These are phyloP conservation scores for Monosporascus sp. DNA, from an alignment of 2,329 filamentous ascomycete genomes.

Conservation along the genomic window DNA sequence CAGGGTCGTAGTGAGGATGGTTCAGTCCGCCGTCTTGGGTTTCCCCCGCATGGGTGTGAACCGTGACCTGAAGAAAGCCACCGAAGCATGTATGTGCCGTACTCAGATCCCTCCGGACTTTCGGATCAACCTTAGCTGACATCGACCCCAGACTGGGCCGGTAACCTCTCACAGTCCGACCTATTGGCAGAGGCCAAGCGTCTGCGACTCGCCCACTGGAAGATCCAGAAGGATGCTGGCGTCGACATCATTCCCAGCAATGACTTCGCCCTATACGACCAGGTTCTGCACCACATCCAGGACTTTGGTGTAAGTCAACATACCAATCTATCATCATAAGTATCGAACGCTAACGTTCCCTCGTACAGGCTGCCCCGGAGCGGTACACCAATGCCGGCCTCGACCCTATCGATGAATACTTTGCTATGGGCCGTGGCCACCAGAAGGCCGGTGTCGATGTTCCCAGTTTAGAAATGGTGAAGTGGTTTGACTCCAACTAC, in stretches of 20 bases:
- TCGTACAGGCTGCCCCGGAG: slow-evolving; percentile 74
- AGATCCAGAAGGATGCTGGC: slow-evolving; percentile 98
- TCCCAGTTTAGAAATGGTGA: slow-evolving; percentile 96
- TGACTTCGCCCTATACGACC: slow-evolving; percentile 98
- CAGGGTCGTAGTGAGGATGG: slow-evolving; percentile 45
- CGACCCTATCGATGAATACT: slow-evolving; percentile 90
- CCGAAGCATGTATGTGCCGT: slow-evolving; percentile 69
- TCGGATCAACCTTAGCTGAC: slow-evolving; percentile 10
- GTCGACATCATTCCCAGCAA: slow-evolving; percentile 98
- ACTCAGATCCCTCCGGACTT: slow-evolving; percentile 2
- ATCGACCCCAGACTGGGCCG: slow-evolving; percentile 63
- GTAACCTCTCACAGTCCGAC: slow-evolving; percentile 87
- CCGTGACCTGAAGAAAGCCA: slow-evolving; percentile 99
- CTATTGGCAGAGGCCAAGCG: slow-evolving; percentile 94
- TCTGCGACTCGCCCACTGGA: slow-evolving; percentile 95
- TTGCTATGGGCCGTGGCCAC: slow-evolving; percentile 98
- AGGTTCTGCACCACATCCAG: slow-evolving; percentile 96
- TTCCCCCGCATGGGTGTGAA: slow-evolving; percentile 98
- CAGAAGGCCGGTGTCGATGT: slow-evolving; percentile 94
- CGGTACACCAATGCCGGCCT: slow-evolving; percentile 90
- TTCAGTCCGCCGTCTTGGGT: slow-evolving; percentile 77
- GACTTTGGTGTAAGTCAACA: slow-evolving; percentile 75
- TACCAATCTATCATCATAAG: background rate
- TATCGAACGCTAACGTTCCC: slow-evolving; percentile 12
- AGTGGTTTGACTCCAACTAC: slow-evolving; percentile 99